Percentiles rank a stretch among this genome's conserved stretches.
These are phyloP conservation scores for Nephelium lappaceum DNA, from an alignment of 345 rosid genomes.

Conservation along the genomic window DNA sequence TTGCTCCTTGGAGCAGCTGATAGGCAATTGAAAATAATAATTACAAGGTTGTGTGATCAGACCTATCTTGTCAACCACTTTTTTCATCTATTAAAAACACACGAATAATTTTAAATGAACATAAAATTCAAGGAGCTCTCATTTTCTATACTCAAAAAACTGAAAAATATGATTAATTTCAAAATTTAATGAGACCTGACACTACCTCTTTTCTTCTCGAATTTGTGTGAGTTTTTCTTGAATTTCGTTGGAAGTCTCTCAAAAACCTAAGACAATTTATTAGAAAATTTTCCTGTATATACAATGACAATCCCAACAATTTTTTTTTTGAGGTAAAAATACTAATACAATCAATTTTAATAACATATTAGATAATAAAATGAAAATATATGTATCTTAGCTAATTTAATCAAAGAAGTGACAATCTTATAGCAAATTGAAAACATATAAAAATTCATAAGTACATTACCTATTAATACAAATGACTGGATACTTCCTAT, in stretches of 20 bases:
- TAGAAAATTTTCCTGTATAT: not conserved
- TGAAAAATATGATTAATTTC: not conserved
- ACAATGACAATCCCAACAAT: too few species aligned
- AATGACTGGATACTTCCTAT: too few species aligned
- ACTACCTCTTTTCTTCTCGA: not conserved
- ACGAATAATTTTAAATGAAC: too few species aligned
- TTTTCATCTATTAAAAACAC: not conserved
- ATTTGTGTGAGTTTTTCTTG: not conserved
- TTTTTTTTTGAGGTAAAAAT: not conserved
- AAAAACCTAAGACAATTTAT: too few species aligned
- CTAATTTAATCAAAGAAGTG: not conserved
- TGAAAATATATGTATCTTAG: too few species aligned
- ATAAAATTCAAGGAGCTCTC: not conserved
- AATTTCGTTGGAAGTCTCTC: not conserved
- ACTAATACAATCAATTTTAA: not conserved
- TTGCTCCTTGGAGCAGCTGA: too few species aligned
- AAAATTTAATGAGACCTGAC: not conserved
- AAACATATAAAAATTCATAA: too few species aligned
- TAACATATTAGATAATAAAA: too few species aligned
- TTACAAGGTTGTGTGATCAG: not conserved
- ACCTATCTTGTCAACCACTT: not conserved
- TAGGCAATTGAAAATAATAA: not conserved
- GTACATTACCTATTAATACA: too few species aligned
- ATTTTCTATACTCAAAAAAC: too few species aligned
- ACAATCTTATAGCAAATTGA: too few species aligned